These are phyloP conservation scores for Cenchrus americanus DNA, from an alignment of 176 grass and related monocot genomes.

Conservation along the genomic window DNA sequence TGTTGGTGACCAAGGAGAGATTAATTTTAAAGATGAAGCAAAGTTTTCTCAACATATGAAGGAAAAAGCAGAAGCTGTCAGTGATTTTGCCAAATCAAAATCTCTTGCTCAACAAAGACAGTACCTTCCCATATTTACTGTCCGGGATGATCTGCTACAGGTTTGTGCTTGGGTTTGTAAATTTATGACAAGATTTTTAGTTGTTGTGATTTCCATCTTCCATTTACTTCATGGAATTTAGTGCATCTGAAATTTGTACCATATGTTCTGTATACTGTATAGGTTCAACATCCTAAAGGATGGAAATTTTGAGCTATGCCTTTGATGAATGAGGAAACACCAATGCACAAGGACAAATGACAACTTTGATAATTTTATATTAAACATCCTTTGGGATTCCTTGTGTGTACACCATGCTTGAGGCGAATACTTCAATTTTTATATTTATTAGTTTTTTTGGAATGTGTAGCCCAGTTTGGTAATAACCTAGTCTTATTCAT, in stretches of 20 bases:
- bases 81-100: slow-evolving; percentile 96
- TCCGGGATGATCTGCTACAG: slow-evolving; percentile 93
- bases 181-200: neutral
- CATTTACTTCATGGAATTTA: slow-evolving; percentile 8
- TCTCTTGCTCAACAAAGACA: slow-evolving; percentile 96
- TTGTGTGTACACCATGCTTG: slow-evolving; percentile 20
- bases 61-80: slow-evolving; percentile 90
- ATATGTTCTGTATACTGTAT: slow-evolving; percentile 16
- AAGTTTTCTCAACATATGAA: slow-evolving; percentile 96
- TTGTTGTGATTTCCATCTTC: neutral
- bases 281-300: neutral
- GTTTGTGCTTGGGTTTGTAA: slow-evolving; percentile 46
- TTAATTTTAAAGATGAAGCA: slow-evolving; percentile 95
- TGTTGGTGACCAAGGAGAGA: slow-evolving; percentile 94
- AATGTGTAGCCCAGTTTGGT: neutral
- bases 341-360: slow-evolving; percentile 10
- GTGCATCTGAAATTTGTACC: slow-evolving; percentile 24
- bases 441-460: slow-evolving; percentile 33
- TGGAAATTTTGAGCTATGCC: neutral
- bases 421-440: neutral
- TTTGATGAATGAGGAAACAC: slow-evolving; percentile 20
- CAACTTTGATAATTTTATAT: slow-evolving; percentile 18
- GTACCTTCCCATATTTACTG: slow-evolving; percentile 97
- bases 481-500: slow-evolving; percentile 31
- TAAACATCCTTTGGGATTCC: neutral